Conservation (phyloP, 106 monocot genomes). For the Xerophyta viscosa region DNA sequence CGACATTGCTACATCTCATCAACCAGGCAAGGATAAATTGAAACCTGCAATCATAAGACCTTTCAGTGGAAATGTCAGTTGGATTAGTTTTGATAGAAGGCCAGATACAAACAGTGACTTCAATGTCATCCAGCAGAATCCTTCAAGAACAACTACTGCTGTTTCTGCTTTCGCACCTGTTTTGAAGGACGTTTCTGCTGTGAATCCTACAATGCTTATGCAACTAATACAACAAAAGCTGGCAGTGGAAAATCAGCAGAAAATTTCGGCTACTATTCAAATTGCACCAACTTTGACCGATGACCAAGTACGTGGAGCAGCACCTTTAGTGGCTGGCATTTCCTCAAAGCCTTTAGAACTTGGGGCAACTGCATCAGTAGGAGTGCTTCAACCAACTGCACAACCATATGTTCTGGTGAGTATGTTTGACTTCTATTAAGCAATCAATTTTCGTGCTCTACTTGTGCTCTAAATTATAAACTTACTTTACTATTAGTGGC, state of each 20-base stretch:
- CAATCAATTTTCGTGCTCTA: too few relatives aligned
- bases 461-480: too few relatives aligned
- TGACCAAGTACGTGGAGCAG: conserved; percentile 9
- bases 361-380: conserved; percentile 13
- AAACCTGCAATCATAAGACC: too few relatives aligned
- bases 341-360: conserved; percentile 6
- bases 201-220: conserved; percentile 68
- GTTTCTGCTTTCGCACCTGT: conserved; percentile 36
- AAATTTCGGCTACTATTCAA: conserved; percentile 15
- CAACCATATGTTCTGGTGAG: conserved; percentile 33
- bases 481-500: too few relatives aligned
- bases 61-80: conserved; percentile 11
- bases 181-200: conserved; percentile 57
- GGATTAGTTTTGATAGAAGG: conserved; percentile 6
- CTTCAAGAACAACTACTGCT: conserved; percentile 8
- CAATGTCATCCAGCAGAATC: conserved; percentile 9
- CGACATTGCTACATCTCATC: conserved; percentile 1
- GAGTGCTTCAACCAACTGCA: conserved; percentile 12
- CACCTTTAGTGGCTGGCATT: conserved; percentile 10
- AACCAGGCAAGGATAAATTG: conserved; percentile 12
- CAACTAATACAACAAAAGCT: conserved; percentile 54
- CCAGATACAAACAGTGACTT: conserved; percentile 8
- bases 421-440: too few relatives aligned
- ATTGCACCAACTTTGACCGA: not conserved
- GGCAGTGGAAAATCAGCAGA: conserved; percentile 37